phyloP scores from a whole-genome alignment of 352 stramenopile genomes.

The Blastocystis sp. region DNA sequence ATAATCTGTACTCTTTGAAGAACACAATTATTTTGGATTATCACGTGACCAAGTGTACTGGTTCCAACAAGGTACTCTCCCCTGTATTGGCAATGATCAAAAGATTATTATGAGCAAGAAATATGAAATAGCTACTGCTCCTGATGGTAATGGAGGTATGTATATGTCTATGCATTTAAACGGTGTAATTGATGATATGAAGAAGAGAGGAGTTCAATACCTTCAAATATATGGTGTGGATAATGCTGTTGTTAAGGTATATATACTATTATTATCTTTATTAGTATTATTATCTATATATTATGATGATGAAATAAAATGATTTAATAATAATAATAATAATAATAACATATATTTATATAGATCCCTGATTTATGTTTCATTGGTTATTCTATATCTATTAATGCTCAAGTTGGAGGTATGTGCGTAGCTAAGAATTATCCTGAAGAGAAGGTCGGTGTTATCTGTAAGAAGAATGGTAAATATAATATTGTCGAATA shows the following conservation, averaged over 20 bases:
- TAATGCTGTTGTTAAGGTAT: conserved; percentile 50
- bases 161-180: conserved; percentile 37
- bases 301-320: no score
- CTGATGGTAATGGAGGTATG: conserved; percentile 53
- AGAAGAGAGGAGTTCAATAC: conserved; percentile 52
- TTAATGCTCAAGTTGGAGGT: conserved; percentile 58
- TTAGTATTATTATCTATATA: no score
- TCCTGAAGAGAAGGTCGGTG: conserved; percentile 53
- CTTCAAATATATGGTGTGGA: conserved; percentile 64
- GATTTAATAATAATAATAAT: no score
- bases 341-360: no score
- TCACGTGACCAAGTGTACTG: conserved; percentile 52
- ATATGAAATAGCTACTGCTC: conserved; percentile 49
- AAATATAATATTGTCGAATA: conserved; percentile 62
- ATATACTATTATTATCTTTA: not conserved
- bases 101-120: conserved; percentile 10
- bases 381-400: conserved; percentile 58
- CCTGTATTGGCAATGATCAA: conserved; percentile 48
- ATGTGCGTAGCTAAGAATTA: conserved; percentile 62
- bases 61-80: conserved; percentile 58
- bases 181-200: conserved; percentile 44
- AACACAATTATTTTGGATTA: conserved; percentile 54
- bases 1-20: conserved; percentile 46
- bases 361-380: conserved; percentile 58
- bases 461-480: conserved; percentile 57